Base-by-base conservation (phyloP, 2,329 filamentous ascomycete genomes). In the Verticillium nonalfalfae region DNA sequence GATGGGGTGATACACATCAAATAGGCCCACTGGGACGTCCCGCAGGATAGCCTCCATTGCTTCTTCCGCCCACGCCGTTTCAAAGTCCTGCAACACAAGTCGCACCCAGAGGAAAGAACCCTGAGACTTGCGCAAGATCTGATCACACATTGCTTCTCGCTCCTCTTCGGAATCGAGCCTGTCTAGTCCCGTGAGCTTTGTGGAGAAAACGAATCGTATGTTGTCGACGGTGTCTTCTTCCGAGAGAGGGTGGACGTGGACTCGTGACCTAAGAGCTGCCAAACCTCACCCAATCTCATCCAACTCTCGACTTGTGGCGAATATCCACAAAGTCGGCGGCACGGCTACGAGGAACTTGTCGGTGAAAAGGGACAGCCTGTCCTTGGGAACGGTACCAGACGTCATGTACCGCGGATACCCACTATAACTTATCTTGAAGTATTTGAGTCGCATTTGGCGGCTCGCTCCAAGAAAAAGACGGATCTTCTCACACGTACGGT, bases 81-180 rank as follows among this genome's bases (percentile, higher is more conserved):
- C 66, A 15, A 73, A 67, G 38, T 72, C 69, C 59, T 73, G 64
- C 9, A 72, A 56, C n/a, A 73, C 68, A 5, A 73, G 67, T 2
- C 68, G 65, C 1, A 66, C 62, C 72, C 71, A 73, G 13, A 73
- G 68, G 58, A 73, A 73, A 6, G 68, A 72, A 11, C 71, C 72
- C 1, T 62, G 65, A 1, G 72, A 70, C 56, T 69, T 72, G 0
- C 15, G 26, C n/a, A 73, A 59, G 18, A 73, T 71, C 40, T 66
- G 68, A 6, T 67, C 62, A 36, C 67, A 67, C 64, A 72, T 66
- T 10, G 56, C 50, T 14, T 68, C 60, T 10, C 62, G 56, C 15
- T 65, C 60, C 21, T 61, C 61, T 1, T 60, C 54, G 33, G 18
- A 66, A 52, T 67, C 66, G 9, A 58, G 64, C 1, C 60, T 61